Evolutionary conservation across 2,329 filamentous ascomycete species (phyloP), one percentile per base, ranked within the genome.

Genomic region (Exutisphaerella laricina): DNA sequence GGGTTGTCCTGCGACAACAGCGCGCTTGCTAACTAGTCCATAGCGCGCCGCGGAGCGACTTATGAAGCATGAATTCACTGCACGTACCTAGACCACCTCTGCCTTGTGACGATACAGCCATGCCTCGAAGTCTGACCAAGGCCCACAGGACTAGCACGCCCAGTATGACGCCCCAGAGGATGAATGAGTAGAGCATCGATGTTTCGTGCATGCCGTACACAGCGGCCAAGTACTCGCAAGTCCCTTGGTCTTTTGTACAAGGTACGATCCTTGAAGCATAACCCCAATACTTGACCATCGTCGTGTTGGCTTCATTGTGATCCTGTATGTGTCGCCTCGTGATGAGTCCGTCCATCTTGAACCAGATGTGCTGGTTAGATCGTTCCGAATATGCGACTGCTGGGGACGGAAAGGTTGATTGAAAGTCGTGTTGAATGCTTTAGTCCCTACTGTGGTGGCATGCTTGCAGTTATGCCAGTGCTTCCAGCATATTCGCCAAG

Each of bases 201-300:
- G 70, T 44, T 52, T 75, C 73, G 55, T 79, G 76, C 48, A 67
- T 69, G 40, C 64, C 63, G 51, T 79, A 80, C 9, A 78, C 73
- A 3, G 65, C 65, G 51, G 77, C 74, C 20, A 79, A 66, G 56
- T 82, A 82, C 25, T 63, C 70, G 57, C 78, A 82, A 4, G 74
- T 74, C 1, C 76, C 77, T 0, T 65, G 55, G 58, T 80, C 78
- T 47, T 71, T 79, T 17, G 68, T 73, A 58, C 78, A 82, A 17
- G 78, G 78, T 1, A 79, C 38, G 1, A 71, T 66, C 14, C 77
- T 70, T 39, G 67, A 65, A 2, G 67, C 63, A 55, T 80, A 81
- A 1, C 74, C 78, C 77, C 77, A 82, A 53, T 79, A 73, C 35
- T 50, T 36, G 26, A 49, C 32, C 13, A 32, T 9, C 10, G 51